A percentile compares a stretch with the other conserved stretches of the same genome.
Conservation (phyloP, 371 early-diverging fungal species). For the Mortierella sp. region DNA sequence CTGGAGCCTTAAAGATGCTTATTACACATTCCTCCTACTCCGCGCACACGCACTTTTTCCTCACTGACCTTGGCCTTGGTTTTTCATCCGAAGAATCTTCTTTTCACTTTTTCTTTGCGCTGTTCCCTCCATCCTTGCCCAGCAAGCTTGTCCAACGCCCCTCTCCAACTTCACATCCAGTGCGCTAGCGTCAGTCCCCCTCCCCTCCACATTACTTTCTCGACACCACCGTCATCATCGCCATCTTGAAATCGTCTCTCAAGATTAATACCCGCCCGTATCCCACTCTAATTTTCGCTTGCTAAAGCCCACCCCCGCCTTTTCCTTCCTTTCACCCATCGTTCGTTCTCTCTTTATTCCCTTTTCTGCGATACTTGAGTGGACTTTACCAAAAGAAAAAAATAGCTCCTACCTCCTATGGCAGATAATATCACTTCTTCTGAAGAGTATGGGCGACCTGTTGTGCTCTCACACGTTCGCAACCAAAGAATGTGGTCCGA, state of each 20-base stretch:
- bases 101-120: background rate
- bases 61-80: too few species aligned
- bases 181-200: too few species aligned
- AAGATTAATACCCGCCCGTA: background rate
- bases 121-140: background rate
- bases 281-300: background rate
- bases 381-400: too few species aligned
- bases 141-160: background rate
- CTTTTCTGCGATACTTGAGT: background rate
- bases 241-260: background rate
- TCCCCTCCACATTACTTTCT: background rate
- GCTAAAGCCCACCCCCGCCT: background rate
- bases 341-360: background rate
- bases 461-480: constrained; percentile 2
- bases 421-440: background rate
- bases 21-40: too few species aligned
- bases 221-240: background rate
- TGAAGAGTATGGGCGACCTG: background rate
- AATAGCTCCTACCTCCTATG: background rate
- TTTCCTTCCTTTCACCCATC: background rate
- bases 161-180: background rate
- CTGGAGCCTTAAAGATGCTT: too few species aligned
- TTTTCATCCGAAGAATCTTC: too few species aligned
- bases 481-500: constrained; percentile 34
- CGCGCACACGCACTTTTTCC: too few species aligned